Conservation (phyloP, 2,329 filamentous ascomycete genomes). For the Septoria petroselini region DNA sequence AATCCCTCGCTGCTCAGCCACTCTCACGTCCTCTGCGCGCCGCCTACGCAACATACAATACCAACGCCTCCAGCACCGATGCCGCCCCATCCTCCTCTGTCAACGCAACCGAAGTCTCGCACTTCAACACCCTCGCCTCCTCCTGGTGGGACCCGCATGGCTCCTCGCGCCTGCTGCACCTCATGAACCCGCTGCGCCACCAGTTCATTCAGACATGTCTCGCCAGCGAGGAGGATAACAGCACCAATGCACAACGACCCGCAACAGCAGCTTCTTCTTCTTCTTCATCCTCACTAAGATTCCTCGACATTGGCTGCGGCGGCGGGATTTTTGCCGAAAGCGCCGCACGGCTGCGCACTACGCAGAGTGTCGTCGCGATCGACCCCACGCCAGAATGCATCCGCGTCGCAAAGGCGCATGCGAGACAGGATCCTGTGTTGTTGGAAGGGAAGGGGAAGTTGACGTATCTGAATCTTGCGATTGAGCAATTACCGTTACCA, state of each 20-base stretch:
- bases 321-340: slow-evolving; percentile 95
- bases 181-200: slow-evolving; percentile 97
- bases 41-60: slow-evolving; percentile 27
- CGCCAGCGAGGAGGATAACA: too few relatives aligned
- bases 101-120: slow-evolving; percentile 82
- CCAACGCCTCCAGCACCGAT: slow-evolving; percentile 16
- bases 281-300: too few relatives aligned
- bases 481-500: slow-evolving; percentile 61
- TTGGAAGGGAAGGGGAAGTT: slow-evolving; percentile 51
- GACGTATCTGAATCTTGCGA: slow-evolving; percentile 69
- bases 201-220: slow-evolving; percentile 76
- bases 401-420: slow-evolving; percentile 71
- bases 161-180: slow-evolving; percentile 84
- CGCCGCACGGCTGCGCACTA: slow-evolving; percentile 65
- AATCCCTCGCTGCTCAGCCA: slow-evolving; percentile 1
- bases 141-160: slow-evolving; percentile 98
- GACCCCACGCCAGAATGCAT: slow-evolving; percentile 75
- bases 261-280: too few relatives aligned
- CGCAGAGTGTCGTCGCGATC: slow-evolving; percentile 66
- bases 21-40: not conserved
- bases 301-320: slow-evolving; percentile 91
- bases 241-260: too few relatives aligned
- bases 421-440: slow-evolving; percentile 68
- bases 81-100: slow-evolving; percentile 57
- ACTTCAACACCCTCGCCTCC: slow-evolving; percentile 90